Conservation (phyloP, 2,329 filamentous ascomycete genomes). For the Aspergillus luchuensis region DNA sequence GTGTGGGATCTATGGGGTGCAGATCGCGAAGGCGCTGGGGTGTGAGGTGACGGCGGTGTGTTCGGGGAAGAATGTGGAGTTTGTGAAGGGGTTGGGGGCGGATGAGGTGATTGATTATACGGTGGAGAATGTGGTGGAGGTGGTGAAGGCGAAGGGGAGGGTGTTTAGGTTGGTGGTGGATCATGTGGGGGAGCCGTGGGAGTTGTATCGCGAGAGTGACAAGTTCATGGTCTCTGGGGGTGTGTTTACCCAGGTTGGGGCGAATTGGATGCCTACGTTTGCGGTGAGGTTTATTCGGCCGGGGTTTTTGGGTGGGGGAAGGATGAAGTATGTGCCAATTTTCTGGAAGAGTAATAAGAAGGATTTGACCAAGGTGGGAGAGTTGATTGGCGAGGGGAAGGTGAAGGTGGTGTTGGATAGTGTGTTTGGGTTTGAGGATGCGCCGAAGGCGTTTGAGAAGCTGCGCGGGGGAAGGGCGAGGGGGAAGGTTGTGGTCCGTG, state of each 20-base stretch:
- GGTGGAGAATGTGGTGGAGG: slow-evolving; percentile 49
- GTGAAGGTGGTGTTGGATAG: slow-evolving; percentile 60
- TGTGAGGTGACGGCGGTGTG: slow-evolving; percentile 63
- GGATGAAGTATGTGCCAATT: slow-evolving; percentile 39
- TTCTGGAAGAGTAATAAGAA: slow-evolving; percentile 42
- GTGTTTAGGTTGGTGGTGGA: slow-evolving; percentile 60
- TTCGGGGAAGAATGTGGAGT: slow-evolving; percentile 58
- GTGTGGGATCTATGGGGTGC: slow-evolving; percentile 61
- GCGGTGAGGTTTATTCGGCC: slow-evolving; percentile 47
- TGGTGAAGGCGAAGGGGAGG: slow-evolving; percentile 51
- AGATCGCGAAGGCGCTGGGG: slow-evolving; percentile 63
- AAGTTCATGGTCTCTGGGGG: slow-evolving; percentile 54
- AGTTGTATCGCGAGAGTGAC: slow-evolving; percentile 57
- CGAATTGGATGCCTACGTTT: slow-evolving; percentile 33
- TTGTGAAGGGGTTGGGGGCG: slow-evolving; percentile 62
- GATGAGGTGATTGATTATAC: slow-evolving; percentile 66
- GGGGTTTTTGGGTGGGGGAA: slow-evolving; percentile 54
- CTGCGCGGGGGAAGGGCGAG: slow-evolving; percentile 57
- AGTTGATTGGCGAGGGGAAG: slow-evolving; percentile 62
- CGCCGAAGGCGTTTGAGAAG: slow-evolving; percentile 59
- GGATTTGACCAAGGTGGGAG: slow-evolving; percentile 53
- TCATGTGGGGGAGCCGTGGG: slow-evolving; percentile 54
- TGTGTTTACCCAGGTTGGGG: slow-evolving; percentile 57
- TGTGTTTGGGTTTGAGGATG: slow-evolving; percentile 58
- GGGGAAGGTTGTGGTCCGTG: slow-evolving; percentile 61